These are phyloP conservation scores for Russula olivacea DNA, from an alignment of 768 basidiomycete genomes.

Conservation along the genomic window DNA sequence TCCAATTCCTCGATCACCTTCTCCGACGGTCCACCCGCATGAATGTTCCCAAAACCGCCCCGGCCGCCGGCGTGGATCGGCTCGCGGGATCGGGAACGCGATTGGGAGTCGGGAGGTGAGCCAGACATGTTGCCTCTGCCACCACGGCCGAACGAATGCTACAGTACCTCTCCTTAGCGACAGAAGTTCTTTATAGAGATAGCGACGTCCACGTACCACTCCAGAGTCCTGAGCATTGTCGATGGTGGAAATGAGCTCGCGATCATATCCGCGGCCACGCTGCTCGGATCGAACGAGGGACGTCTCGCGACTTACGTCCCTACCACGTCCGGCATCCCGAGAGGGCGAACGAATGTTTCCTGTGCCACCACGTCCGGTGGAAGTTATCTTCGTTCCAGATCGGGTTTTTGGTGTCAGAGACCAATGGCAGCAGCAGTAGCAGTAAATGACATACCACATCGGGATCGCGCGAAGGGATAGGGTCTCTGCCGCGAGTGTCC, in stretches of 20 bases:
- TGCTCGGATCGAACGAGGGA: constrained; percentile 14
- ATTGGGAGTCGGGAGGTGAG: constrained; percentile 12
- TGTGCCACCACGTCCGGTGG: constrained; percentile 72
- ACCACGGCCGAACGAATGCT: constrained; percentile 56
- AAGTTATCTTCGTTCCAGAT: constrained; percentile 32
- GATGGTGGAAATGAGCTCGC: constrained; percentile 28
- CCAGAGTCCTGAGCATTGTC: neutral
- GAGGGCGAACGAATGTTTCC: constrained; percentile 84
- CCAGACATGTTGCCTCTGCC: constrained; percentile 53
- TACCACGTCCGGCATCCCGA: constrained; percentile 37
- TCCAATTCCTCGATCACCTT: constrained; percentile 30
- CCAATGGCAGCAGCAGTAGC: too few species aligned
- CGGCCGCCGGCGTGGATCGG: constrained; percentile 50
- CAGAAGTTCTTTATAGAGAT: neutral
- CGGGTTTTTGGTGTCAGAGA: too few species aligned
- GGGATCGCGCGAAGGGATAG: constrained; percentile 31
- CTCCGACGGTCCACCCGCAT: constrained; percentile 28
- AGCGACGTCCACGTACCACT: constrained; percentile 1
- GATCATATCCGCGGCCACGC: constrained; percentile 28
- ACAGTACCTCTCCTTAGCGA: neutral
- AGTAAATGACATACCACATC: constrained; percentile 33
- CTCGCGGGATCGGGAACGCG: constrained; percentile 46
- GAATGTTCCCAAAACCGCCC: constrained; percentile 59
- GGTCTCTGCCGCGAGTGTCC: constrained; percentile 57
- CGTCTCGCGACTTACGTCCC: neutral